These are phyloP conservation scores for Poterioochromonas sp. DNA, from an alignment of 352 stramenopile genomes.

Conservation along the genomic window DNA sequence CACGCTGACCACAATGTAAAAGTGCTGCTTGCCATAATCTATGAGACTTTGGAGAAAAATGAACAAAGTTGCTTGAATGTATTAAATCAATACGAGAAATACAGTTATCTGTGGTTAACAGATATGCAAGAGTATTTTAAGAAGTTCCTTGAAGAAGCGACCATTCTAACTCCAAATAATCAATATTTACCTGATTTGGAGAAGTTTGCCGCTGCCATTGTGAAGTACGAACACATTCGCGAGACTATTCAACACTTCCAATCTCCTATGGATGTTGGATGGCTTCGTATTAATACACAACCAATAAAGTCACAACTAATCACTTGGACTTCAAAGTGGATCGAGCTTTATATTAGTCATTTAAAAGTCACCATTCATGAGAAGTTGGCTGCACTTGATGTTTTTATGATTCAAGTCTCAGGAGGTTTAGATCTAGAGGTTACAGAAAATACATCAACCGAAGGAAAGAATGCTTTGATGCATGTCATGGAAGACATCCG, in stretches of 20 bases:
- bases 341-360: slow-evolving; percentile 86
- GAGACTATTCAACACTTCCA: slow-evolving; percentile 67
- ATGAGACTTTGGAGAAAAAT: slow-evolving; percentile 79
- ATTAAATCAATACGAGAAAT: slow-evolving; percentile 86
- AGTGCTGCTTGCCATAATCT: slow-evolving; percentile 81
- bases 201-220: slow-evolving; percentile 88
- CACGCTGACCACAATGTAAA: slow-evolving; percentile 88
- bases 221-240: slow-evolving; percentile 81
- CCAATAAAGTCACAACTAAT: slow-evolving; percentile 91
- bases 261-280: slow-evolving; percentile 84
- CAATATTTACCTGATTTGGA: slow-evolving; percentile 72
- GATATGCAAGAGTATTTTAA: slow-evolving; percentile 82
- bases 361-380: slow-evolving; percentile 78
- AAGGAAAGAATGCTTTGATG: slow-evolving; percentile 89
- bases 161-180: slow-evolving; percentile 59
- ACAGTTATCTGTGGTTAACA: slow-evolving; percentile 88
- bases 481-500: slow-evolving; percentile 89
- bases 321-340: slow-evolving; percentile 89
- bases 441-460: slow-evolving; percentile 51
- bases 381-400: slow-evolving; percentile 68
- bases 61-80: slow-evolving; percentile 80
- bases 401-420: slow-evolving; percentile 83
- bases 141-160: slow-evolving; percentile 71
- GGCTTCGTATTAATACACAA: slow-evolving; percentile 90
- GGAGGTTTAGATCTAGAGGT: slow-evolving; percentile 78